phyloP scores from a whole-genome alignment of 352 stramenopile genomes.

The Globisporangium sylvaticum region DNA sequence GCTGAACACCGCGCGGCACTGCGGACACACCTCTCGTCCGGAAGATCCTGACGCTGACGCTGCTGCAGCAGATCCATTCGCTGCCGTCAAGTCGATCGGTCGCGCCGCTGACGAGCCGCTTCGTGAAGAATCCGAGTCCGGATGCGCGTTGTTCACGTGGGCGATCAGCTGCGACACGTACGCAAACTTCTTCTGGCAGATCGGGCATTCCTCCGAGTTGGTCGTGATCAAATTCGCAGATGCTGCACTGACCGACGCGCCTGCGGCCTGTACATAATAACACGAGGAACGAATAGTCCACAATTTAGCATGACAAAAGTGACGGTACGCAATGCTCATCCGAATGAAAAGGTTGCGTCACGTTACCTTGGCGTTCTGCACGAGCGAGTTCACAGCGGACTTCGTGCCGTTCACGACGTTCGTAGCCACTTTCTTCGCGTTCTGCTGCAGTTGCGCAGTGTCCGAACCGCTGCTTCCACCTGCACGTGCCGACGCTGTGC shows the following conservation, averaged over 20 bases:
- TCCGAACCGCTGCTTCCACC: neutral
- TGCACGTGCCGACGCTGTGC: neutral
- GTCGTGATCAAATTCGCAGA: constrained; percentile 27
- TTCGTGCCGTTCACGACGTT: constrained; percentile 36
- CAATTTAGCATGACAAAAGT: neutral
- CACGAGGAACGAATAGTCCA: neutral
- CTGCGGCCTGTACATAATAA: constrained; percentile 11
- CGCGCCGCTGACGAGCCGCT: neutral
- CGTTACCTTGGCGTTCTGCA: constrained; percentile 42
- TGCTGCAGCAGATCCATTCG: neutral
- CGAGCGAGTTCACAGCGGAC: constrained; percentile 36
- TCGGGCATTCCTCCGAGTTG: constrained; percentile 55
- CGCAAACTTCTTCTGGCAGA: constrained; percentile 68
- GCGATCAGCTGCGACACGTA: constrained; percentile 73
- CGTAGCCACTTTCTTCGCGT: constrained; percentile 26
- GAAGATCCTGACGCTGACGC: neutral
- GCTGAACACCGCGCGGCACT: constrained; percentile 52
- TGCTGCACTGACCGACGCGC: constrained; percentile 10
- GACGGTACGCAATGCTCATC: neutral
- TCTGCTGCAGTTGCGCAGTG: constrained; percentile 22
- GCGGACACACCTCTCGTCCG: constrained; percentile 60
- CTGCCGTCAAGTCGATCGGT: constrained; percentile 1
- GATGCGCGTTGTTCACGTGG: constrained; percentile 69
- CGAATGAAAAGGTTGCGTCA: neutral
- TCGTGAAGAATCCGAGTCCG: constrained; percentile 25